Evolutionary conservation across 768 basidiomycete genomes (phyloP).

Genomic region (Kwoniella heveanensis): DNA sequence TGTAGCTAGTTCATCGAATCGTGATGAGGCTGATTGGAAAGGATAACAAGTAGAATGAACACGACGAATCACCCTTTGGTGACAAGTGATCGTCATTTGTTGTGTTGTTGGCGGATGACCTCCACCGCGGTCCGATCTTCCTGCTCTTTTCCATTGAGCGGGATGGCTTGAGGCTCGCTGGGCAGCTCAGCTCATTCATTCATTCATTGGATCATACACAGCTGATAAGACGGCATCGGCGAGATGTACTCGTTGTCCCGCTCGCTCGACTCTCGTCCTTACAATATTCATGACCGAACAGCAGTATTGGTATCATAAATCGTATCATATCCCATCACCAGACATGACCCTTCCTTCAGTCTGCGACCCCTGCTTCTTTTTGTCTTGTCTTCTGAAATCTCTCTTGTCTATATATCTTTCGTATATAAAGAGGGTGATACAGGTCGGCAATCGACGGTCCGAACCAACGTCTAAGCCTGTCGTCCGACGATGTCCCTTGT

Average conservation of each 20-base stretch:
- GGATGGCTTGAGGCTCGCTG: too few relatives aligned
- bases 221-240: too few relatives aligned
- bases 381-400: not conserved
- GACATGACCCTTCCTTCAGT: not conserved
- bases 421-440: not conserved
- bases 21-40: too few relatives aligned
- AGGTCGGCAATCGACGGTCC: not conserved
- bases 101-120: not conserved
- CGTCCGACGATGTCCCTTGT: slow-evolving; percentile 10
- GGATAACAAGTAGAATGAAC: not conserved
- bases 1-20: not conserved
- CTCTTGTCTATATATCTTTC: not conserved
- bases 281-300: too few relatives aligned
- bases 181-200: too few relatives aligned
- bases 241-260: too few relatives aligned
- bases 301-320: too few relatives aligned
- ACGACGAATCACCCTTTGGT: not conserved
- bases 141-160: too few relatives aligned
- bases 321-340: not conserved
- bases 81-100: not conserved
- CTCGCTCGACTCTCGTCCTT: too few relatives aligned
- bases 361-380: too few relatives aligned
- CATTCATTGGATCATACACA: too few relatives aligned
- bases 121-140: too few relatives aligned
- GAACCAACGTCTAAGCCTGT: not conserved